Conservation (phyloP, 257 asterid genomes). For the Voacanga thouarsii region DNA sequence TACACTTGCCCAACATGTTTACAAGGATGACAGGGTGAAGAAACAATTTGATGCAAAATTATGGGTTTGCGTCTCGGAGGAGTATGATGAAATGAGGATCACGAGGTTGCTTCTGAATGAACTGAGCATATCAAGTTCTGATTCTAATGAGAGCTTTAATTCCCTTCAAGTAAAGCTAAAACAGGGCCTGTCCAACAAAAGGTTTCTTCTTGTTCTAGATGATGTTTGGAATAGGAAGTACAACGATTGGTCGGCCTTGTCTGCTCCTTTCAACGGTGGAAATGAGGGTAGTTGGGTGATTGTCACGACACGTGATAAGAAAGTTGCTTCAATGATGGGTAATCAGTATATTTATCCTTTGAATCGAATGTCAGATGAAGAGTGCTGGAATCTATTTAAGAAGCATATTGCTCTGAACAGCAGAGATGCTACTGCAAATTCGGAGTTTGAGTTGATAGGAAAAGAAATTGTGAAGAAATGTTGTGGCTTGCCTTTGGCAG, state of each 20-base stretch:
- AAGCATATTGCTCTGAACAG: conserved; percentile 36
- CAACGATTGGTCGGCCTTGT: conserved; percentile 32
- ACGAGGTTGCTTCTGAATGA: too few species aligned
- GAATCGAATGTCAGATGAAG: conserved; percentile 22
- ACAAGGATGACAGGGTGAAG: too few species aligned
- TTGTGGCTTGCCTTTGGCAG: conserved; percentile 49
- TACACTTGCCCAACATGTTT: too few species aligned
- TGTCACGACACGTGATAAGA: conserved; percentile 45
- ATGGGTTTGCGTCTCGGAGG: too few species aligned
- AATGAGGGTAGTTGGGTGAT: conserved; percentile 35
- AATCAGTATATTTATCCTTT: conserved; percentile 25
- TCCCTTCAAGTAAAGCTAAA: conserved; percentile 39
- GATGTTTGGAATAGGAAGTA: conserved; percentile 42
- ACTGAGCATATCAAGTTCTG: too few species aligned
- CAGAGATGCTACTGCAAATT: conserved; percentile 18
- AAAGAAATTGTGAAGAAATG: conserved; percentile 49
- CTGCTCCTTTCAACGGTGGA: conserved; percentile 38
- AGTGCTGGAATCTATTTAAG: conserved; percentile 25
- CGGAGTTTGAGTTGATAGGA: conserved; percentile 36
- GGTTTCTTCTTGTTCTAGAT: conserved; percentile 47
- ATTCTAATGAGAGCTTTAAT: conserved; percentile 34
- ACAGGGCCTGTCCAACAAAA: conserved; percentile 33
- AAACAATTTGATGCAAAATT: too few species aligned
- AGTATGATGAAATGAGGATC: too few species aligned
- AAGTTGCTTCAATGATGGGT: conserved; percentile 32